Evolutionary conservation across 2,329 filamentous ascomycete genomes (phyloP), one percentile per base, ranked within the genome.

Genomic region (Fusarium sp.): DNA sequence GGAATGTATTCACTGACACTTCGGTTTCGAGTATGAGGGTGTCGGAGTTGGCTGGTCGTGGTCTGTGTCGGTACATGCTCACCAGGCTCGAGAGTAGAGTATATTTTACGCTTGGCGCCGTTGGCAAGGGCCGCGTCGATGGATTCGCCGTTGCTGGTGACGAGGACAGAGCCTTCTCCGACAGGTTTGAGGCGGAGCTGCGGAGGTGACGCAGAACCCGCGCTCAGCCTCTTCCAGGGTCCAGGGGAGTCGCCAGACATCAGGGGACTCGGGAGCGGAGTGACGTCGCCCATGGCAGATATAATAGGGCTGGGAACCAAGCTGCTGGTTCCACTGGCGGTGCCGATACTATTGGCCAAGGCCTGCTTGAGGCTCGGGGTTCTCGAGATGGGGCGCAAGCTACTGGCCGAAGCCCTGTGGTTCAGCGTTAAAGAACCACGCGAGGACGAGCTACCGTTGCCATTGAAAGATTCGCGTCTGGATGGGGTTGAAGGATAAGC

Each of bases 1-100:
- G 95, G 95, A 0, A 91, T 88, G 82, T 97, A 98, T 74, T 98
- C 95, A 84, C 95, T 98, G 30, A 97, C 85, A 82, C 95, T 98
- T 77, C 95, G 89, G 81, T 97, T 95, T 68, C 94, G 90, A 14
- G 86, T 86, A 81, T 94, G 93, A 16, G 67, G 66, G 69, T 64
- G 68, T 67, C 68, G 68, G 30, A 71, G 71, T n/a, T 73, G 65
- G 16, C 69, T 68, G 30, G 43, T 39, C 39, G 80, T 77, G 25
- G 81, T 77, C 25, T 90, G 82, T 14, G 85, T 85, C 25, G 86
- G 70, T 5, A 67, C 65, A 57, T 73, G 76, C 14, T 79, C 74
- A 41, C 82, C 82, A 34, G 79, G 79, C 66, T 80, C 80, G 39
- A 78, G 79, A 60, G 76, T 61, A 14, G 78, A 86, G 76, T 91